phyloP scores from a whole-genome alignment of 164 flowering plant genomes.

The grape (Vitis vinifera) region ASM3070453v1 NC_081815.1:5583501-5584000 shows the following conservation, averaged over 20 bases:
- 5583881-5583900: conserved; percentile 6
- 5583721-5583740: conserved; percentile 3
- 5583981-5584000: too few relatives aligned
- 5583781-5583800: conserved; percentile 1
- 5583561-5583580: conserved; percentile 10
- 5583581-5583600: conserved; percentile 14
- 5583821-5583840: conserved; percentile 10
- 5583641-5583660: not conserved
- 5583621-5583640: conserved; percentile 10
- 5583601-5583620: conserved; percentile 5
- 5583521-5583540: too few relatives aligned
- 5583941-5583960: too few relatives aligned
- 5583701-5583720: not conserved
- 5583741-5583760: conserved; percentile 9
- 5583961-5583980: too few relatives aligned
- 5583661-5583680: conserved; percentile 1
- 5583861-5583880: conserved; percentile 12
- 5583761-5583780: not conserved
- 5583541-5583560: too few relatives aligned
- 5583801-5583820: conserved; percentile 8
- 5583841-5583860: conserved; percentile 4
- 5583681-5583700: not conserved
- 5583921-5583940: not conserved
- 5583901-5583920: conserved; percentile 13
- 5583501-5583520: too few relatives aligned